Conservation (phyloP, 2,329 filamentous ascomycete species). For the Diaporthe vaccinii region DNA sequence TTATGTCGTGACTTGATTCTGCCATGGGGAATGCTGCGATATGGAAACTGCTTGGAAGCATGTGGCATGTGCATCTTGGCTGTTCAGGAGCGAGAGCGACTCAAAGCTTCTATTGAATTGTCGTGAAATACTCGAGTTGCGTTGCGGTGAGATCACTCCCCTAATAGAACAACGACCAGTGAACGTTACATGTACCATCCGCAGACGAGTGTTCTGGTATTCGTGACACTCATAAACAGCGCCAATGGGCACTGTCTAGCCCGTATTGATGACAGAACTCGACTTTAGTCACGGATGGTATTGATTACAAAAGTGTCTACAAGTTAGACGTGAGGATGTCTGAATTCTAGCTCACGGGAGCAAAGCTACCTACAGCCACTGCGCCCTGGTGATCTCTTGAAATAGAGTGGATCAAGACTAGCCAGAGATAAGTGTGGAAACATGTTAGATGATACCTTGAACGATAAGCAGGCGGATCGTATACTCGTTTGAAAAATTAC, state of each 20-base stretch:
- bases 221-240: neutral
- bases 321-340: neutral
- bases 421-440: neutral
- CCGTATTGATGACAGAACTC: neutral
- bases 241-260: neutral
- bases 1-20: too few relatives aligned
- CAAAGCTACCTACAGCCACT: neutral
- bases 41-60: too few relatives aligned
- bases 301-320: too few relatives aligned
- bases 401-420: neutral
- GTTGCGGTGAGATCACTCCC: neutral
- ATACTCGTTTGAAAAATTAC: neutral
- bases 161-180: neutral
- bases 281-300: neutral
- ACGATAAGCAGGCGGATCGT: too few relatives aligned
- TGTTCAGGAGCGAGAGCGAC: too few relatives aligned
- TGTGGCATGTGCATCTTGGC: too few relatives aligned
- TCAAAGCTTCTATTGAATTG: neutral
- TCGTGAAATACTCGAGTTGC: neutral
- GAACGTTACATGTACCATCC: too few relatives aligned
- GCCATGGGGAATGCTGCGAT: too few relatives aligned
- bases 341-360: neutral
- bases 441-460: accelerated
- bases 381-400: neutral
- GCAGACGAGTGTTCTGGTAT: neutral